These are phyloP conservation scores for Hyphopichia wangnamkhiaoensis DNA, from an alignment of 1,139 yeast genomes.

Conservation along the genomic window DNA sequence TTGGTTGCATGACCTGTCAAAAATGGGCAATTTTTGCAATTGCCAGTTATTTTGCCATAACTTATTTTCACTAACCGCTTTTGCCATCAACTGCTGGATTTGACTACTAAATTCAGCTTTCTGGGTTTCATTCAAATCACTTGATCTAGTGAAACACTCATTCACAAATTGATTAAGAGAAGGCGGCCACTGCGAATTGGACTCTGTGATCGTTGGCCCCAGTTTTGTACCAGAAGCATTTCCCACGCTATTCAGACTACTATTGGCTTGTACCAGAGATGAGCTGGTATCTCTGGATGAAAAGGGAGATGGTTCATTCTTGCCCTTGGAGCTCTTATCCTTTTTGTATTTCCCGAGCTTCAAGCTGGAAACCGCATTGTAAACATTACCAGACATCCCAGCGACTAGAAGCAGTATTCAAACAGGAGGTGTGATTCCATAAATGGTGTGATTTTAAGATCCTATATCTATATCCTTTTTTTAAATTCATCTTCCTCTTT, in stretches of 20 bases:
- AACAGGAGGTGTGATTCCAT: too few species aligned
- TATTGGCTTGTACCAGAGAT: neutral
- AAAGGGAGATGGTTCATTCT: slow-evolving; percentile 1
- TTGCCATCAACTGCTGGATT: slow-evolving; percentile 27
- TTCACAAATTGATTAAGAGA: slow-evolving; percentile 34
- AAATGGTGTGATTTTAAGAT: too few species aligned
- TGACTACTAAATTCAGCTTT: slow-evolving; percentile 29
- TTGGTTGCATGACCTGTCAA: slow-evolving; percentile 25
- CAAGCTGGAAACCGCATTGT: slow-evolving; percentile 3
- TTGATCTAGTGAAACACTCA: slow-evolving; percentile 23
- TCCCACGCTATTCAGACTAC: neutral
- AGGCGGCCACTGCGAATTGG: slow-evolving; percentile 29
- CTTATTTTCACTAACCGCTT: slow-evolving; percentile 48
- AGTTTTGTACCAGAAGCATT: slow-evolving; percentile 2
- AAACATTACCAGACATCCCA: slow-evolving; percentile 5
- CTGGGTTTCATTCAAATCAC: slow-evolving; percentile 16
- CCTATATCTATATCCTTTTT: too few species aligned
- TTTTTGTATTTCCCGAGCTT: slow-evolving; percentile 6
- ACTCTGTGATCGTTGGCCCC: slow-evolving; percentile 10
- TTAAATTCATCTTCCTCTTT: too few species aligned
- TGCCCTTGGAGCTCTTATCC: neutral
- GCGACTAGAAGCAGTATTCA: too few species aligned
- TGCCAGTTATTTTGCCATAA: slow-evolving; percentile 64
- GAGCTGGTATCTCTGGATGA: neutral
- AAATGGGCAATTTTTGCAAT: slow-evolving; percentile 53